Conservation (phyloP, 2,329 filamentous ascomycete species). For the Falciphora oryzae region DNA sequence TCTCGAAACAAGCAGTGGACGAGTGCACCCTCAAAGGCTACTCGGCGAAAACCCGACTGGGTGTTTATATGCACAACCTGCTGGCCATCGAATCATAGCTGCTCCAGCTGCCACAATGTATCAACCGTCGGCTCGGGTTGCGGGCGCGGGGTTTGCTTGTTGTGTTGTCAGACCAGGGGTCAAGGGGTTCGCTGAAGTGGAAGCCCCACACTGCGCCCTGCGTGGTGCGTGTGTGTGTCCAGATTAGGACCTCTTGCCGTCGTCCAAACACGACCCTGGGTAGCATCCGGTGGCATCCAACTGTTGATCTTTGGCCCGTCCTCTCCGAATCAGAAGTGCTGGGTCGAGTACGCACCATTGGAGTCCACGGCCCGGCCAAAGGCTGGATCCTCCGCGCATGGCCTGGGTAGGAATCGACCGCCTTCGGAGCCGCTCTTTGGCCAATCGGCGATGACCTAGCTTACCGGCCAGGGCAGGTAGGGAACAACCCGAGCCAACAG, state of each 20-base stretch:
- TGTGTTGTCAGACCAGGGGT: neutral
- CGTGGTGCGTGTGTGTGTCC: neutral
- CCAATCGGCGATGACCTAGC: neutral
- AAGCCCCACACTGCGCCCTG: neutral
- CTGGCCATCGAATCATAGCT: neutral
- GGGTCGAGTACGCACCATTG: no score
- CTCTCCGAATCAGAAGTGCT: neutral
- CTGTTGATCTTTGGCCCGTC: neutral
- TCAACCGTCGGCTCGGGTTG: no score
- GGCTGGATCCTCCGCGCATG: no score
- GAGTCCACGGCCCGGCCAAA: neutral
- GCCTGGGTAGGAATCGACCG: neutral
- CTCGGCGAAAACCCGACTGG: neutral
- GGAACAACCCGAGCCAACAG: no score
- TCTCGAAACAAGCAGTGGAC: neutral
- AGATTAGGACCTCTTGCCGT: neutral
- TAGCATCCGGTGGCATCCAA: neutral
- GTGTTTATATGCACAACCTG: neutral
- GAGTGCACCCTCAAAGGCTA: neutral
- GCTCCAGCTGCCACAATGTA: neutral
- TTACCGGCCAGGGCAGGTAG: neutral
- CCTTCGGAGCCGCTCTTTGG: neutral
- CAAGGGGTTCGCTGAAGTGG: neutral
- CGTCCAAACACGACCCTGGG: neutral
- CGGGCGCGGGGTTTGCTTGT: neutral